Evolutionary conservation across 2,329 filamentous ascomycete genomes (phyloP).

Genomic region (Phaeomoniella chlamydospora): DNA sequence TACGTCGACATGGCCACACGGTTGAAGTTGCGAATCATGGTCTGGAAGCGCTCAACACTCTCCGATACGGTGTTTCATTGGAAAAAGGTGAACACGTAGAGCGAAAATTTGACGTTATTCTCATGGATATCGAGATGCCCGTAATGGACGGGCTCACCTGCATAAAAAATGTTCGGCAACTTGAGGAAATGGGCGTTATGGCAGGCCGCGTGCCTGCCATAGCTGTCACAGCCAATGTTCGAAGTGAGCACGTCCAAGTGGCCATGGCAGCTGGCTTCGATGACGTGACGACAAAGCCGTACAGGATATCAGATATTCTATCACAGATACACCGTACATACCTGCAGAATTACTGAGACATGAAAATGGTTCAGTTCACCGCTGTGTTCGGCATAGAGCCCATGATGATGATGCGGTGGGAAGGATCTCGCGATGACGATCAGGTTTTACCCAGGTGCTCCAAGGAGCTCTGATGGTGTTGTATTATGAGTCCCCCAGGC

Average conservation of each 20-base stretch:
- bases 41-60: constrained; percentile 23
- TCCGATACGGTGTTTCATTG: constrained; percentile 11
- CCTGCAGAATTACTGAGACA: too few relatives aligned
- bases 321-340: neutral
- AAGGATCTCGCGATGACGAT: too few relatives aligned
- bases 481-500: too few relatives aligned
- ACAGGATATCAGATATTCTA: neutral
- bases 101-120: constrained; percentile 23
- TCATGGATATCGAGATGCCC: constrained; percentile 74
- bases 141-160: constrained; percentile 69
- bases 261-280: constrained; percentile 3
- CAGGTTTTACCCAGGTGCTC: too few relatives aligned
- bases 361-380: too few relatives aligned
- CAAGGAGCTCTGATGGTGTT: too few relatives aligned
- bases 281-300: neutral
- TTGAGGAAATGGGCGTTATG: constrained; percentile 49
- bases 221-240: constrained; percentile 52
- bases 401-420: too few relatives aligned
- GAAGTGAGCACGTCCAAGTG: constrained; percentile 41
- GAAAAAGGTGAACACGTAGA: neutral
- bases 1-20: constrained; percentile 16
- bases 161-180: constrained; percentile 50
- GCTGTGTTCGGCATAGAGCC: too few relatives aligned
- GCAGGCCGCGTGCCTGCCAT: constrained; percentile 12
- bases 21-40: constrained; percentile 20